phyloP scores from a whole-genome alignment of 495 filamentous ascomycete species.

The Chaetomium cochliodes region DNA sequence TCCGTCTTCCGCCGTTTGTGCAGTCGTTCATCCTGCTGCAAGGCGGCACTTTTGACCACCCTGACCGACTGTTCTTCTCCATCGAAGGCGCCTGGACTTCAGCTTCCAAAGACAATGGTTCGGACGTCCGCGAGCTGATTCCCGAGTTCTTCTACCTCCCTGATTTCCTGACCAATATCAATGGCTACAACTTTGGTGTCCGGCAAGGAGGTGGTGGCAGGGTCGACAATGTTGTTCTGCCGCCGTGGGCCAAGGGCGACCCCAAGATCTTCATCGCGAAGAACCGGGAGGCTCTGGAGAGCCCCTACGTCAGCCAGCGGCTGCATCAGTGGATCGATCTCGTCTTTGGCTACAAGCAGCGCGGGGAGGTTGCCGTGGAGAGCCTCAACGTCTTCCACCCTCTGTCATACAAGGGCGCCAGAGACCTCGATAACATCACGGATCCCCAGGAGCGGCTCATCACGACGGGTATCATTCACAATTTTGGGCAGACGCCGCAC shows the following conservation, averaged over 20 bases:
- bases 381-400: slow-evolving; percentile 94
- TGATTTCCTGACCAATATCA: slow-evolving; percentile 88
- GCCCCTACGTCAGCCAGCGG: slow-evolving; percentile 85
- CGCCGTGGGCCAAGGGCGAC: slow-evolving; percentile 96
- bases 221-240: slow-evolving; percentile 81
- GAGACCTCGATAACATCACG: slow-evolving; percentile 85
- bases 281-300: slow-evolving; percentile 90
- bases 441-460: slow-evolving; percentile 81
- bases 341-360: slow-evolving; percentile 92
- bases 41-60: slow-evolving; percentile 94
- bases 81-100: slow-evolving; percentile 89
- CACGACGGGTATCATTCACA: slow-evolving; percentile 94
- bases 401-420: slow-evolving; percentile 89
- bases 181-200: slow-evolving; percentile 87
- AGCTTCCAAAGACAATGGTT: slow-evolving; percentile 83
- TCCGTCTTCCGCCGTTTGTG: slow-evolving; percentile 92
- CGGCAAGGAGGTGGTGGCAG: slow-evolving; percentile 74
- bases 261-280: slow-evolving; percentile 94
- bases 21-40: slow-evolving; percentile 96
- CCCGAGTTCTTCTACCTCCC: slow-evolving; percentile 97
- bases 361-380: slow-evolving; percentile 88
- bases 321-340: slow-evolving; percentile 96
- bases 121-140: slow-evolving; percentile 88
- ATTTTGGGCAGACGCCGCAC: slow-evolving; percentile 95
- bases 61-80: slow-evolving; percentile 92